Evolutionary conservation across 352 stramenopile species (phyloP).

Genomic region (Pythium vanterpoolii): DNA sequence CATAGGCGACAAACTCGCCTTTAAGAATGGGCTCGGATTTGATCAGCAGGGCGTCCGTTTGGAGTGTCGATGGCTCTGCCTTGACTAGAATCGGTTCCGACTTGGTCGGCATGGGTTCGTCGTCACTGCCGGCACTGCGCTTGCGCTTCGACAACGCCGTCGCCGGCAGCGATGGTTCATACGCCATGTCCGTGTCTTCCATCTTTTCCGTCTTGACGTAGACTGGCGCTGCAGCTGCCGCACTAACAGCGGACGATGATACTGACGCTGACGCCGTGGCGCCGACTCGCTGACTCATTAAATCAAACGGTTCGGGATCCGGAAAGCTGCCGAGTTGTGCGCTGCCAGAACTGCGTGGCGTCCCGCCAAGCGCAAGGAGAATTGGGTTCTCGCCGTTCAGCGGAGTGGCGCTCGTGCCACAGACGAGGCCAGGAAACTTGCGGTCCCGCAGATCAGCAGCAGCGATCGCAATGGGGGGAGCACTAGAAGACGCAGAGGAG

Average conservation of each 20-base stretch:
- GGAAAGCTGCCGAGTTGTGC: constrained; percentile 8
- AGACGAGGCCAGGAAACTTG: constrained; percentile 22
- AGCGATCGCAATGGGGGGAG: constrained; percentile 8
- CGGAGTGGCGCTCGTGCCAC: constrained; percentile 1
- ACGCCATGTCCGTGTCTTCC: constrained; percentile 13
- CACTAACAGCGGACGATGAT: constrained; percentile 8
- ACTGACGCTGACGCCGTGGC: background rate
- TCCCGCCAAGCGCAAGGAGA: constrained; percentile 55
- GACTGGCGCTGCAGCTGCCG: constrained; percentile 8
- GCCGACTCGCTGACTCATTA: constrained; percentile 24
- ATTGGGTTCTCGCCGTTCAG: constrained; percentile 52
- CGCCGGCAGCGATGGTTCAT: background rate
- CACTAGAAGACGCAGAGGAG: constrained; percentile 5
- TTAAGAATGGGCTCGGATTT: constrained; percentile 24
- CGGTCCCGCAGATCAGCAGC: constrained; percentile 11
- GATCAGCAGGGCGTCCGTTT: too few relatives aligned
- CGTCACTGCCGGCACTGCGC: constrained; percentile 10
- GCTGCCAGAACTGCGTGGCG: constrained; percentile 23
- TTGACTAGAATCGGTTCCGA: constrained; percentile 11
- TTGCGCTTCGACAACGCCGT: constrained; percentile 15
- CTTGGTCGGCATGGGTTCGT: background rate
- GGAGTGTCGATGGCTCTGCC: too few relatives aligned
- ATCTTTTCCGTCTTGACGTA: constrained; percentile 5
- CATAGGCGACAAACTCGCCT: constrained; percentile 61
- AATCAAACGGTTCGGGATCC: constrained; percentile 44